Evolutionary conservation across 192 early-diverging fungal species (phyloP), one percentile per base, ranked within the genome.

Genomic region (Coemansia sp.): DNA sequence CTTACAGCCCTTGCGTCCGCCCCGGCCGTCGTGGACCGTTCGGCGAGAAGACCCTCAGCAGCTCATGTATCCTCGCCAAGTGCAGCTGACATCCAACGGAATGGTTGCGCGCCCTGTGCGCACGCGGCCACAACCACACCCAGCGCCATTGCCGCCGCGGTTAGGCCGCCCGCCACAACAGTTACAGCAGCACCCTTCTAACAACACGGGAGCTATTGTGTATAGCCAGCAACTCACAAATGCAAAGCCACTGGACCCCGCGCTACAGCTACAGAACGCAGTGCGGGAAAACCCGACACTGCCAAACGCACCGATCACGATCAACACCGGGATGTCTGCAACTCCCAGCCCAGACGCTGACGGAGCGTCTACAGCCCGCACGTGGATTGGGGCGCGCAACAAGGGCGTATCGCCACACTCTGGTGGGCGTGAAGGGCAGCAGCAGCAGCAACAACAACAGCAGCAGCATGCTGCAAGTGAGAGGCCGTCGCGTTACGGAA

Each of bases 41-140:
- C 70, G 79, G 7, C 70, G 74, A n/a, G 74, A 75, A 57, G 67
- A 72, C 23, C 73, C 74, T 73, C 74, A 56, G 69, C 78, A 5
- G 68, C 73, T 20, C 56, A 79, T 42, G 21, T 31, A 26, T 39
- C 12, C n/a, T n/a, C 66, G 46, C 51, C 70, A 69, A 18, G 66
- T 74, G 4, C 72, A 68, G 29, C 65, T 72, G 12, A 72, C 70
- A n/a, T 61, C 70, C 4, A 78, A 72, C 52, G 70, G 70, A 12
- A 66, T 71, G 49, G 65, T 77, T 7, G 74, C 68, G 3, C 39
- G 63, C n/a, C 66, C 68, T 2, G 46, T 60, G 23, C 61, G 68
- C 3, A 30, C 26, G 26, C 59, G n/a, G 13, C 34, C 2, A 15
- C 46, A 33, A 6, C 39, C 21, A 26, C 61, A 23, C 15, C 30